Evolutionary conservation across 768 basidiomycete species (phyloP).

Genomic region (Rhizopogon salebrosus): DNA sequence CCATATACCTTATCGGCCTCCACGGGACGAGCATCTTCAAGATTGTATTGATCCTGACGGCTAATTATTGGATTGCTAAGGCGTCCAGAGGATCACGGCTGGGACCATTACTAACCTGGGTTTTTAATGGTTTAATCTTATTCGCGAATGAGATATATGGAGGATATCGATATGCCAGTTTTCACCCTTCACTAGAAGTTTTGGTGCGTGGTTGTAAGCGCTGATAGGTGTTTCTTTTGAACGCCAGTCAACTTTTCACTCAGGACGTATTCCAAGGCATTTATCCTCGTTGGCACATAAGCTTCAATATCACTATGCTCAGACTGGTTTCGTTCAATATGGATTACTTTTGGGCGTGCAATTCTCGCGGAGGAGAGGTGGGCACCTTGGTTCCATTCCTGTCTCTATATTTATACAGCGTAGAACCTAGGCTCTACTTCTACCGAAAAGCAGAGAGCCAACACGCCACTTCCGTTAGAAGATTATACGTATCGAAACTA

Average conservation of each 20-base stretch:
- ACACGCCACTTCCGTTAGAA: constrained; percentile 46
- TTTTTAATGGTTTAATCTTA: constrained; percentile 68
- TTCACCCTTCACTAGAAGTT: constrained; percentile 49
- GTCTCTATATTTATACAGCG: constrained; percentile 3
- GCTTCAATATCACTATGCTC: constrained; percentile 95
- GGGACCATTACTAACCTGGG: constrained; percentile 62
- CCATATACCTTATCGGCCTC: constrained; percentile 60
- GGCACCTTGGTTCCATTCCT: constrained; percentile 10
- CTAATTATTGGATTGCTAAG: constrained; percentile 66
- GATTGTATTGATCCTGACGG: constrained; percentile 60
- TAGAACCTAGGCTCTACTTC: constrained; percentile 26
- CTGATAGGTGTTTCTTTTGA: background rate
- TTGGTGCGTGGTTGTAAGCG: constrained; percentile 45
- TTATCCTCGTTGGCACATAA: constrained; percentile 89
- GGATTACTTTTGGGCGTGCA: constrained; percentile 86
- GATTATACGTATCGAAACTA: constrained; percentile 71
- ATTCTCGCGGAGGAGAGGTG: constrained; percentile 38
- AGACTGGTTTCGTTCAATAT: constrained; percentile 89
- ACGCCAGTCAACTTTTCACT: constrained; percentile 2
- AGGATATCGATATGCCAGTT: constrained; percentile 63
- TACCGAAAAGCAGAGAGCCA: constrained; percentile 57
- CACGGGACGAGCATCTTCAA: constrained; percentile 84
- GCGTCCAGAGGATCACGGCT: constrained; percentile 34
- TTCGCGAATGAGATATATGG: constrained; percentile 71
- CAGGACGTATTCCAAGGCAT: constrained; percentile 69